Evolutionary conservation across 306 rosid species (phyloP), one percentile per base, ranked within the genome.

Genomic region (Inga laurina): DNA sequence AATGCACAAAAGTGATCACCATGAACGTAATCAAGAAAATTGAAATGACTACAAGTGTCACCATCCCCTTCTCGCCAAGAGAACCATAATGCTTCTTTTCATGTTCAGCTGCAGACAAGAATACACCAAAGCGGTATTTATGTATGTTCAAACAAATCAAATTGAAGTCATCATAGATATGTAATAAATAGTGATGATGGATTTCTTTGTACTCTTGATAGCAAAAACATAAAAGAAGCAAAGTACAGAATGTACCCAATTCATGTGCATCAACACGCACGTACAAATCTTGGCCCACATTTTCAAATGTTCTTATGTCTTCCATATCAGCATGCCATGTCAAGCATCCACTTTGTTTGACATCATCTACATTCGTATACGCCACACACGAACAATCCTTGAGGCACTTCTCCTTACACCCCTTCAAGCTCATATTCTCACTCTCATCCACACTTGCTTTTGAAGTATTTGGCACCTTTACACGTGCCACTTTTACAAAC

Each of bases 401-500:
- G 61, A 93, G 56, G 66, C 97, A 93, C 64, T 45, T 81, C 52
- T 68, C 76, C 39, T 52, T 48, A 45, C 97, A 90, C 21, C 61
- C 90, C 8, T 45, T 75, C 41, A 91, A 43, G 3, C 88, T 74
- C 46, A 85, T 2, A 8, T 0, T 57, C 30, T 21, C 3, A 14
- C 74, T 82, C 59, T 1, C 77, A 0, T 74, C 76, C 77, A 82
- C 89, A 62, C 76, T 87, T 61, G 91, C 87, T 39, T 49, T 68
- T 4, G 91, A 81, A 2, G 92, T 87, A 45, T 93, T 90, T 0
- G 97, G 97, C 11, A 88, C 86, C 86, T 93, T 93, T 71, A 93
- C 90, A 48, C 35, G 80, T 18, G 68, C 27, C 57, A 89, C 32
- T 74, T 72, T 80, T 81, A 89, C 89, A 43, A 94, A 94, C 49